These are phyloP conservation scores for Globisporangium paddicum DNA, from an alignment of 352 stramenopile genomes.

Conservation along the genomic window DNA sequence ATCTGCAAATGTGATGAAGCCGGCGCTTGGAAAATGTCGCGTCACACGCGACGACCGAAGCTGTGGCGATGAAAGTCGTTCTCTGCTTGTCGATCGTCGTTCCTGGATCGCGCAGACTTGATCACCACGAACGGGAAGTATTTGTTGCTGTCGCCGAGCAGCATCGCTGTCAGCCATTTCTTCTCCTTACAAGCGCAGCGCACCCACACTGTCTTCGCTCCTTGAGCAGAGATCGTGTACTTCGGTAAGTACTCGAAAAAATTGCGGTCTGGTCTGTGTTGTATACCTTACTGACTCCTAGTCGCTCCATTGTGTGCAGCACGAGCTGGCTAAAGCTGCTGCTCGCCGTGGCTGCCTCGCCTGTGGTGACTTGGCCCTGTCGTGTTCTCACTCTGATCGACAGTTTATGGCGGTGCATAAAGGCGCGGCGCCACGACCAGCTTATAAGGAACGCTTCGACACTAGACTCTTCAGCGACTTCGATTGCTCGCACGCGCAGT, in stretches of 20 bases:
- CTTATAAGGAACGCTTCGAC: neutral
- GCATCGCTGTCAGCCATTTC: too few relatives aligned
- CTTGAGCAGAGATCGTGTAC: neutral
- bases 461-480: neutral
- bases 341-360: neutral
- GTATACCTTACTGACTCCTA: constrained; percentile 1
- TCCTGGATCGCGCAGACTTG: too few relatives aligned
- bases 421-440: neutral
- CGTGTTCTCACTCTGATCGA: neutral
- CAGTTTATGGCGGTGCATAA: constrained; percentile 1
- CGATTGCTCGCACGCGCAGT: neutral
- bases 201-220: neutral
- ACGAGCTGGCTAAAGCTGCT: neutral
- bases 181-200: too few relatives aligned
- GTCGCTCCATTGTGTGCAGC: neutral
- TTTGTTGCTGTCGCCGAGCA: too few relatives aligned
- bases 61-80: too few relatives aligned
- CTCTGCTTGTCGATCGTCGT: too few relatives aligned
- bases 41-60: too few relatives aligned
- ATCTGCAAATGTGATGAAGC: too few relatives aligned
- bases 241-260: constrained; percentile 7
- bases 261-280: neutral
- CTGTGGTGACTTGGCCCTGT: neutral
- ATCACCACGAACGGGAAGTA: too few relatives aligned
- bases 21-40: too few relatives aligned